Conservation (phyloP, 768 basidiomycete genomes). For the Xerocomellus chrysenteron region DNA sequence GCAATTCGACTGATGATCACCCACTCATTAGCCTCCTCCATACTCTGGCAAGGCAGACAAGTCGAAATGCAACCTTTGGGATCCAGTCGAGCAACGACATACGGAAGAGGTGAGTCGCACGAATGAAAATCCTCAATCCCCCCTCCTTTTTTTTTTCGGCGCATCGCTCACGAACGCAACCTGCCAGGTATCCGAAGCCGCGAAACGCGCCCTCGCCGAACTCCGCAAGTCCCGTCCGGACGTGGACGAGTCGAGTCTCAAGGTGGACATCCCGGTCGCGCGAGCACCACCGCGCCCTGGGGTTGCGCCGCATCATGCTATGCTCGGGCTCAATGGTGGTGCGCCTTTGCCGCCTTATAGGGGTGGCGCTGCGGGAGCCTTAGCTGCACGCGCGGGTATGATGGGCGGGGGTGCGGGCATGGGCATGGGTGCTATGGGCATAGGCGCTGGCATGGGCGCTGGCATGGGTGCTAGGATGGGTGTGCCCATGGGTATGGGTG, state of each 20-base stretch:
- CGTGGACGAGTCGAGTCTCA: constrained; percentile 54
- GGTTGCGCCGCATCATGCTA: neutral
- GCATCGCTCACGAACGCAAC: neutral
- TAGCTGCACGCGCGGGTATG: too few relatives aligned
- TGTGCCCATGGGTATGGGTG: neutral
- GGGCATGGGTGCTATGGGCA: neutral
- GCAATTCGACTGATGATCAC: constrained; percentile 6
- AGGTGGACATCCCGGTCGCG: constrained; percentile 58
- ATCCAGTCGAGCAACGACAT: constrained; percentile 62
- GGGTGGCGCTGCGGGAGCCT: neutral
- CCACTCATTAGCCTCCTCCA: constrained; percentile 21
- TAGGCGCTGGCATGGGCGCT: constrained; percentile 3
- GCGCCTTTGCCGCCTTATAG: neutral
- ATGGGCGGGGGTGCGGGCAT: neutral
- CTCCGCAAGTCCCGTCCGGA: constrained; percentile 63
- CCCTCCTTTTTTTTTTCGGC: neutral
- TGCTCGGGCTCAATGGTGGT: neutral
- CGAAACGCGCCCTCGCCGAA: constrained; percentile 62
- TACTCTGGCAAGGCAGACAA: constrained; percentile 25
- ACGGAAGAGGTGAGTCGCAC: constrained; percentile 53
- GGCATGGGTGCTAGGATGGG: constrained; percentile 6
- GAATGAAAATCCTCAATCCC: neutral
- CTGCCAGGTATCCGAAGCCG: constrained; percentile 64
- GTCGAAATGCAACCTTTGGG: constrained; percentile 67
- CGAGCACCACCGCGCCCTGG: neutral